Conservation (phyloP, 345 rosid species). For the Barbarea vulgaris region DNA sequence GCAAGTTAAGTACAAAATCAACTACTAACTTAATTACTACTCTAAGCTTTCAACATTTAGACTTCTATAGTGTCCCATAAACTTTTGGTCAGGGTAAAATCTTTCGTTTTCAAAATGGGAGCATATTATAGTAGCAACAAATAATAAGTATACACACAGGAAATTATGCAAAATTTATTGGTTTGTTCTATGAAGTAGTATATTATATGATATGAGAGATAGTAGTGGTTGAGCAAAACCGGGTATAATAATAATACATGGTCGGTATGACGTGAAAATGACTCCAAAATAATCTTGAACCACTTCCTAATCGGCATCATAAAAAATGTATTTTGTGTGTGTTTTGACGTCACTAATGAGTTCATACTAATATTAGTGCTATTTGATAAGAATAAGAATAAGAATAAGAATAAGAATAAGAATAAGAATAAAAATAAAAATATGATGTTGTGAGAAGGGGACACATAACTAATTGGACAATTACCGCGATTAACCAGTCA, state of each 20-base stretch:
- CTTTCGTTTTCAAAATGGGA: not conserved
- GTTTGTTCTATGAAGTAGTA: not conserved
- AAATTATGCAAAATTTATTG: not conserved
- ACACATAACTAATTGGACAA: not conserved
- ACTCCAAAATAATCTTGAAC: constrained; percentile 12
- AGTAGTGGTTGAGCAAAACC: not conserved
- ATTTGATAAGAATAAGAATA: not conserved
- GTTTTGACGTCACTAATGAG: not conserved
- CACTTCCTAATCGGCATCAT: not conserved
- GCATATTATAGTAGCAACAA: not conserved
- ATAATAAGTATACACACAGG: not conserved
- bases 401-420: too few relatives aligned
- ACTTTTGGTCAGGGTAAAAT: not conserved
- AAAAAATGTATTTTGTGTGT: too few relatives aligned
- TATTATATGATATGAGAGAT: not conserved
- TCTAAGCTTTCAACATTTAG: constrained; percentile 1
- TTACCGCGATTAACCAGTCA: constrained; percentile 5
- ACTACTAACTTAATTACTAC: not conserved
- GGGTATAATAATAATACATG: not conserved
- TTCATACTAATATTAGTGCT: not conserved
- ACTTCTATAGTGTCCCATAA: not conserved
- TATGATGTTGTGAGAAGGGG: not conserved
- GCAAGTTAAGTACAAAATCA: not conserved
- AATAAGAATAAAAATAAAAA: too few relatives aligned
- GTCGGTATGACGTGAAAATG: constrained; percentile 17